Conservation (phyloP, 2,329 filamentous ascomycete genomes). For the Ceratocystis papillata region DNA sequence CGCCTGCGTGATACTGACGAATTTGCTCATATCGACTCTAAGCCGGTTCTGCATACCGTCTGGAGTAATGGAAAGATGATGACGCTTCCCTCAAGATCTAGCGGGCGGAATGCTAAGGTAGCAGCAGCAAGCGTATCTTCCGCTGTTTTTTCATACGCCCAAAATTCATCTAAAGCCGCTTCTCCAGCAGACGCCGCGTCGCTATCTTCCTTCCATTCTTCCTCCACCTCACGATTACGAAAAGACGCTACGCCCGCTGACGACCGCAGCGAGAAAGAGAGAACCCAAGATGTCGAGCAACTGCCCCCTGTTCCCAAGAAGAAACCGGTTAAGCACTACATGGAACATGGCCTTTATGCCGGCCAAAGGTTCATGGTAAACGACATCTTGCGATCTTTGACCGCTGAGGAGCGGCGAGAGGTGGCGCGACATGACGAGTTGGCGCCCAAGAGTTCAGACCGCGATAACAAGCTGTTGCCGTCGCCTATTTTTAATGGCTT, state of each 20-base stretch:
- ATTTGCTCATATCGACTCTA: conserved; percentile 47
- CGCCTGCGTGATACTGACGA: conserved; percentile 54
- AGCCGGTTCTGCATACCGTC: conserved; percentile 47
- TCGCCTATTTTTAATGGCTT: conserved; percentile 69
- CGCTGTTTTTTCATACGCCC: neutral
- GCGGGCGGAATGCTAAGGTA: conserved; percentile 31
- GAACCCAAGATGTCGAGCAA: conserved; percentile 31
- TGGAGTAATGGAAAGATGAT: conserved; percentile 57
- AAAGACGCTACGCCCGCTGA: conserved; percentile 24
- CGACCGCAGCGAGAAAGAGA: conserved; percentile 26
- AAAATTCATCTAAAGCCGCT: neutral
- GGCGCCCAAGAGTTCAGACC: conserved; percentile 31
- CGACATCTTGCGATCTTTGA: conserved; percentile 41
- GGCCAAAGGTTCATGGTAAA: conserved; percentile 54
- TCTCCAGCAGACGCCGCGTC: neutral
- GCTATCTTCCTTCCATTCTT: conserved; percentile 4
- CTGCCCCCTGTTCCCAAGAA: conserved; percentile 33
- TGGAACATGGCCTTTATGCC: conserved; percentile 73
- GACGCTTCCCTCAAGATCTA: conserved; percentile 35
- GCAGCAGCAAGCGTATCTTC: conserved; percentile 29
- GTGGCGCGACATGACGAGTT: conserved; percentile 29
- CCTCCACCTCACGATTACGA: neutral
- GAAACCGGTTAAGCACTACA: conserved; percentile 59
- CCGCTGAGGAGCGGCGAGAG: conserved; percentile 41
- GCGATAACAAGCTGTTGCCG: conserved; percentile 52